phyloP scores from a whole-genome alignment of 805 yeast genomes.

The Pichia thaimueangensis region DNA sequence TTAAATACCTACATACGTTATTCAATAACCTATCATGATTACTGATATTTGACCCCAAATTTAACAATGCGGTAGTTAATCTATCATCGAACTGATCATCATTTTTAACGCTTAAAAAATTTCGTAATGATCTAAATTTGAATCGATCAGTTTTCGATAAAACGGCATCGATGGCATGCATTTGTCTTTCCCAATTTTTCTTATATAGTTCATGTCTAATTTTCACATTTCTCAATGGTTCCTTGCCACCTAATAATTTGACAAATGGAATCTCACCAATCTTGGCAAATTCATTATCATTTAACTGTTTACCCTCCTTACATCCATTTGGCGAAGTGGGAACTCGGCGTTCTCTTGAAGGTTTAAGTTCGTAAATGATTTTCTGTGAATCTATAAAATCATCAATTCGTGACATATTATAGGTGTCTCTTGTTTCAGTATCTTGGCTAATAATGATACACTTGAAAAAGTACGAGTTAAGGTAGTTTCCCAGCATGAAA shows the following conservation, averaged over 20 bases:
- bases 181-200: slow-evolving; percentile 33
- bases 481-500: no score
- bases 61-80: slow-evolving; percentile 33
- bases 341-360: not conserved
- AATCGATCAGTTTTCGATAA: slow-evolving; percentile 30
- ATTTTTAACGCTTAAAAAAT: slow-evolving; percentile 15
- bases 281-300: slow-evolving; percentile 1
- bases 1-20: slow-evolving; percentile 22
- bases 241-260: slow-evolving; percentile 37
- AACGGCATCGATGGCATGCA: slow-evolving; percentile 25
- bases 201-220: slow-evolving; percentile 38
- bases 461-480: no score
- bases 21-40: slow-evolving; percentile 33
- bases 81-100: slow-evolving; percentile 21
- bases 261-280: slow-evolving; percentile 33
- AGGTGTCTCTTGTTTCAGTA: no score
- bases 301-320: slow-evolving; percentile 6
- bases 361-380: slow-evolving; percentile 25
- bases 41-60: slow-evolving; percentile 38
- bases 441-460: no score
- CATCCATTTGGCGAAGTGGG: slow-evolving; percentile 5
- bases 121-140: slow-evolving; percentile 28
- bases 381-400: slow-evolving; percentile 29
- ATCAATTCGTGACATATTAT: slow-evolving; percentile 5
- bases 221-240: slow-evolving; percentile 31